phyloP scores from a whole-genome alignment of 306 rosid species.

The Cicer pinnatifidum region DNA sequence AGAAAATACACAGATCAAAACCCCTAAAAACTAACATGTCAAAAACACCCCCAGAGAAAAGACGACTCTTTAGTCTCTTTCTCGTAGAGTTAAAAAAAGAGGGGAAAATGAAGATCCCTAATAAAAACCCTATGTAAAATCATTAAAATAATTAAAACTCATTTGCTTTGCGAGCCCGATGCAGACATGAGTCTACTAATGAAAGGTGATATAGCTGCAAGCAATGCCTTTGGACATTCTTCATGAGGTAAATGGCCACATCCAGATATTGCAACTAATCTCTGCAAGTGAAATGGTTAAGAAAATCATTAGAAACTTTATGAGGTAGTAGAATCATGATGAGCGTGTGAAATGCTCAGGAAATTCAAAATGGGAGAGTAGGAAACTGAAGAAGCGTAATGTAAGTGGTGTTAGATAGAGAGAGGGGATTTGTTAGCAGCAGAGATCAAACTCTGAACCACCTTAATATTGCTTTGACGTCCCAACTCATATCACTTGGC shows the following conservation, averaged over 20 bases:
- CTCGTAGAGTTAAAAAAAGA: slow-evolving; percentile 44
- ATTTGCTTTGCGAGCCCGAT: slow-evolving; percentile 57
- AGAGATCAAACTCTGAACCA: no score
- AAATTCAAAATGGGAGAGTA: slow-evolving; percentile 13
- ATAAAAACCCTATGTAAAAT: slow-evolving; percentile 49
- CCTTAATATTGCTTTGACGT: no score
- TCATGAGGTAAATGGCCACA: slow-evolving; percentile 98
- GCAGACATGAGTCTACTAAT: slow-evolving; percentile 57
- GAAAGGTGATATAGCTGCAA: slow-evolving; percentile 85
- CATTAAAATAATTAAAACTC: slow-evolving; percentile 44
- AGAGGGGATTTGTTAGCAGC: no score
- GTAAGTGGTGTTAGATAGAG: no score
- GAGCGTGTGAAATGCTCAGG: neutral
- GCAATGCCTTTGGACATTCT: slow-evolving; percentile 93
- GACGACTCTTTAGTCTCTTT: slow-evolving; percentile 49
- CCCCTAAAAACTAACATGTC: slow-evolving; percentile 57
- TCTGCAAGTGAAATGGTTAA: slow-evolving; percentile 56
- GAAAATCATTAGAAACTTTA: slow-evolving; percentile 30
- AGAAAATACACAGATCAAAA: slow-evolving; percentile 50
- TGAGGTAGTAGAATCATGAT: neutral
- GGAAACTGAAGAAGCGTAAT: neutral
- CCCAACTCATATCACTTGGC: no score
- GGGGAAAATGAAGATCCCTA: slow-evolving; percentile 1
- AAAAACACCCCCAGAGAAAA: slow-evolving; percentile 61
- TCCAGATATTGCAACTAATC: slow-evolving; percentile 82